Evolutionary conservation across 2,329 filamentous ascomycete species (phyloP).

Genomic region (Diaporthe destruens): DNA sequence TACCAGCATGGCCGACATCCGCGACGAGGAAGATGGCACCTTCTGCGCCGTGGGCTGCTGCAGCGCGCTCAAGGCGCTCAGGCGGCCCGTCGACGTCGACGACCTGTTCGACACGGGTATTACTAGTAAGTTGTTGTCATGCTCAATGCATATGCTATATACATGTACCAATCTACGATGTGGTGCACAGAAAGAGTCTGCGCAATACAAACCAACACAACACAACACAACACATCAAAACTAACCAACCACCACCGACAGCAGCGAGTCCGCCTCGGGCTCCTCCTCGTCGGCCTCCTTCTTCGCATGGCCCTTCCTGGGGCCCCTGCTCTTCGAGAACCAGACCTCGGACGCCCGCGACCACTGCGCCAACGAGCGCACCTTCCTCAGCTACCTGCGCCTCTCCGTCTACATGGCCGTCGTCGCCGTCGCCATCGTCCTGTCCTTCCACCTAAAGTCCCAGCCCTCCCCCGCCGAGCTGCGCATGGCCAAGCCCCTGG

Average conservation of each 20-base stretch:
- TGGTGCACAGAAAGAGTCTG: no score
- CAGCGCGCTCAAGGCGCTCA: conserved; percentile 54
- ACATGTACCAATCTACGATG: background rate
- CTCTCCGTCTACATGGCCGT: conserved; percentile 92
- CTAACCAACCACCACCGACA: background rate
- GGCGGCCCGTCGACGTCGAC: conserved; percentile 59
- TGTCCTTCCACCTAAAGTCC: conserved; percentile 90
- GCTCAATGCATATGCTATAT: no score
- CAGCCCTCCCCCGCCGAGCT: conserved; percentile 78
- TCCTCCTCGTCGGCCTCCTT: conserved; percentile 57
- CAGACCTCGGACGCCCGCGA: conserved; percentile 80
- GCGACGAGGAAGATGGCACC: conserved; percentile 54
- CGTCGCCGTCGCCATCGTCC: conserved; percentile 85
- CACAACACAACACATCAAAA: no score
- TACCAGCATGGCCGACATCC: conserved; percentile 40
- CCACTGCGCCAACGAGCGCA: conserved; percentile 84
- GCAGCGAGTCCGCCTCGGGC: conserved; percentile 23
- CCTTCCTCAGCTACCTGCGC: conserved; percentile 91
- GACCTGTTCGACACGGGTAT: conserved; percentile 44
- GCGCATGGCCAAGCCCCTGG: conserved; percentile 84
- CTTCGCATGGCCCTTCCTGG: conserved; percentile 71
- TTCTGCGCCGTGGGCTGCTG: conserved; percentile 52
- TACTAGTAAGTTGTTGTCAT: conserved; percentile 42
- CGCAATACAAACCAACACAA: background rate
- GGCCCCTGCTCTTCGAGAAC: conserved; percentile 80